A percentile compares a stretch with the other conserved stretches of the same genome.
These are phyloP conservation scores for Clarireedia hainanense DNA, from an alignment of 2,329 filamentous ascomycete species.

Conservation along the genomic window DNA sequence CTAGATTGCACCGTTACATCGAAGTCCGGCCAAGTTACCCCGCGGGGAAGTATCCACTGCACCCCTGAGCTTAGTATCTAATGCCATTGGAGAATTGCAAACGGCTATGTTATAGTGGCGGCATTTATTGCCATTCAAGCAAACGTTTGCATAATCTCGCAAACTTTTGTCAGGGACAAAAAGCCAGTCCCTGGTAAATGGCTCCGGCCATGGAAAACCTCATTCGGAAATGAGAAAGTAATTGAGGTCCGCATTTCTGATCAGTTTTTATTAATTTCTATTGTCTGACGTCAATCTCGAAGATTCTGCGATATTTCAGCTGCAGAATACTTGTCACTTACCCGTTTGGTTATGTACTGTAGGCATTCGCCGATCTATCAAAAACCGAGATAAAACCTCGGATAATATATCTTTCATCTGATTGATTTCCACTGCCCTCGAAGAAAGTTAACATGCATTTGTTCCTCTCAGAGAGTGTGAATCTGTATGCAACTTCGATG, in stretches of 20 bases:
- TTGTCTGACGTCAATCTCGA: too few species aligned
- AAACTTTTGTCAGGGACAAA: background rate
- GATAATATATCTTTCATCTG: background rate
- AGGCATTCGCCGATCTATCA: background rate
- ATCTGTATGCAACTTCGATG: constrained; percentile 2
- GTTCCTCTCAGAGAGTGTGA: background rate
- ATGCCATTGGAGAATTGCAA: background rate
- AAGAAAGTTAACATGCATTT: constrained; percentile 1
- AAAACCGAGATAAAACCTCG: background rate
- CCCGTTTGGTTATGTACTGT: too few species aligned
- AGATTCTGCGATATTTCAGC: too few species aligned
- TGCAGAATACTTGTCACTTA: too few species aligned
- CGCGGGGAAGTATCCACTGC: background rate
- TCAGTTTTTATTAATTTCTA: background rate
- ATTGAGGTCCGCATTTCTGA: background rate
- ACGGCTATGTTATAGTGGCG: background rate
- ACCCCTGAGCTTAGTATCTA: background rate
- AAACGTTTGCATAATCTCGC: background rate
- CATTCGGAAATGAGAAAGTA: background rate
- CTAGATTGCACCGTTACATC: constrained; percentile 2
- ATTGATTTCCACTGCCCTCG: background rate
- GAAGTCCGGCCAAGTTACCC: background rate
- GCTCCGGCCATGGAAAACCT: background rate
- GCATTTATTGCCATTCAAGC: background rate
- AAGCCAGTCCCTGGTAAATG: background rate